A percentile compares a stretch with the other conserved stretches of the same genome.
Conservation (phyloP, 768 basidiomycete species). For the Auricularia heimuer region DNA sequence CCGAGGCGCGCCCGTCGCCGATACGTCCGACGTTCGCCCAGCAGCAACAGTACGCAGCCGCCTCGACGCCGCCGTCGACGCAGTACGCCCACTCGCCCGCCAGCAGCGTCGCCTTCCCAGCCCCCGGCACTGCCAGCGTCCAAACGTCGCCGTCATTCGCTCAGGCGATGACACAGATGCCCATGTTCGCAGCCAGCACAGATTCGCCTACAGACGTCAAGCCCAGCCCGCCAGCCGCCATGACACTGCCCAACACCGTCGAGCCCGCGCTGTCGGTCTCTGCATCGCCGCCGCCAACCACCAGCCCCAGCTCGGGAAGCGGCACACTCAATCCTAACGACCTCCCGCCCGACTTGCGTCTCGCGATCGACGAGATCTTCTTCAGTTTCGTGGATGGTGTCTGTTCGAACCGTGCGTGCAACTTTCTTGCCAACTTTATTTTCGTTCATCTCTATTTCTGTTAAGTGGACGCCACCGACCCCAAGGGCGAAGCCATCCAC, state of each 20-base stretch:
- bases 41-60: not conserved
- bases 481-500: constrained; percentile 94
- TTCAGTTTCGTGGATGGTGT: not conserved
- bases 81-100: not conserved
- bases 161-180: not conserved
- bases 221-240: not conserved
- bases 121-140: not conserved
- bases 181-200: not conserved
- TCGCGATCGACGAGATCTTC: not conserved
- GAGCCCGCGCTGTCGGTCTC: not conserved
- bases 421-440: not conserved
- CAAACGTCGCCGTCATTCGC: not conserved
- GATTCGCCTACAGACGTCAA: not conserved
- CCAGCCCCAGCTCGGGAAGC: not conserved
- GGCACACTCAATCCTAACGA: not conserved
- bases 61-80: not conserved
- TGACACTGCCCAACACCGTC: not conserved
- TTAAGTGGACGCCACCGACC: constrained; percentile 83
- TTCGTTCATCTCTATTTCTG: not conserved
- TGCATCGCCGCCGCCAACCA: not conserved
- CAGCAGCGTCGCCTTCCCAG: not conserved
- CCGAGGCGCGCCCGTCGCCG: not conserved
- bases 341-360: not conserved
- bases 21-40: not conserved
- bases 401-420: not conserved